Base-by-base conservation (phyloP, 2,329 filamentous ascomycete species). In the Bipolaris bicolor region DNA sequence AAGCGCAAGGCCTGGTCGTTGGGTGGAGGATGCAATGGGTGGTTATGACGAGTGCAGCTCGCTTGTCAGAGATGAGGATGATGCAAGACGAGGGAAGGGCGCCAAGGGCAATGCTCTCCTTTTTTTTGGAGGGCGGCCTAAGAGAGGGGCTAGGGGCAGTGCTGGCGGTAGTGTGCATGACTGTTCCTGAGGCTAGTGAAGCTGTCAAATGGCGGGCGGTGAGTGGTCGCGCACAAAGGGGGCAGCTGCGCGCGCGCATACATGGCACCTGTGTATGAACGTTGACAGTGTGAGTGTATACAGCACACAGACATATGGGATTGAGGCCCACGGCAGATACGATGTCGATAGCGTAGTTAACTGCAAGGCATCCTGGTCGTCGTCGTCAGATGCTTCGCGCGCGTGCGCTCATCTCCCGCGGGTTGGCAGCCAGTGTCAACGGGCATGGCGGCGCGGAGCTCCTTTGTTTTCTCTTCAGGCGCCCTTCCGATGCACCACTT, bases 381-480 rank as follows among this genome's bases (percentile, higher is more conserved):
- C 1, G 18, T 31, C 18, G 46, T 44, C 46, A 24, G 15, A 33
- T 22, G 47, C 29, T 26, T 43, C 18, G 20, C 40, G 24, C n/a
- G 16, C 36, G 36, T 39, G 7, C 36, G 43, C 26, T 45, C 43
- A 45, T 45, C 43, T 45, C 43, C 43, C 43, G 43, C 5, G 9
- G 7, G 7, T 9, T 18, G 43, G 3, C n/a, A 2, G 26, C 1
- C 24, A 10, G 6, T 9, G 26, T 20, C n/a, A 18, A 41, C 52
- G 16, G 39, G 47, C 46, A 24, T 40, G 54, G 36, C 43, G 49
- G 45, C 49, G 40, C 43, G 34, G 29, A 47, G 31, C 52, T 51
- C 33, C 46, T 36, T 31, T 49, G 31, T 24, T 26, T 48, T 40
- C 16, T 3, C 13, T 37, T 51, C 57, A 62, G 60, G 60, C 60